phyloP scores from a whole-genome alignment of 805 yeast genomes.

The Lachancea thermotolerans region DNA sequence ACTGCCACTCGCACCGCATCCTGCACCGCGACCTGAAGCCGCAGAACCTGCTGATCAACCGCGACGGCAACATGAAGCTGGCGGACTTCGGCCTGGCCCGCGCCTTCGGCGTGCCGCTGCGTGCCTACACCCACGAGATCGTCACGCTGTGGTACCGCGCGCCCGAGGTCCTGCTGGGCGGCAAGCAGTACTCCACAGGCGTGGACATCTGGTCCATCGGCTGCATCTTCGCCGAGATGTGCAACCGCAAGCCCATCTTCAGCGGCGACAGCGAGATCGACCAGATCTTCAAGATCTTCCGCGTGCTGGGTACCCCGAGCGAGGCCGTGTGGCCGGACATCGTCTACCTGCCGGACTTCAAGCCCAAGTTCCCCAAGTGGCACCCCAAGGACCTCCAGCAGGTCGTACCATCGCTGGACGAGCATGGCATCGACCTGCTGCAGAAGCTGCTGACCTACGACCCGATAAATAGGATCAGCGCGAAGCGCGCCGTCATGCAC shows the following conservation, averaged over 20 bases:
- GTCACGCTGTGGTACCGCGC: constrained; percentile 98
- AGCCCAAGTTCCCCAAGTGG: constrained; percentile 75
- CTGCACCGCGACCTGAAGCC: constrained; percentile 83
- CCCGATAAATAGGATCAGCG: constrained; percentile 89
- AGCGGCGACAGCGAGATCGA: constrained; percentile 97
- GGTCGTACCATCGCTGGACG: constrained; percentile 72
- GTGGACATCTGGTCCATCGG: constrained; percentile 99
- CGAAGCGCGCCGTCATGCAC: constrained; percentile 85
- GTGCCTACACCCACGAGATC: constrained; percentile 95
- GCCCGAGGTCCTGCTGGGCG: constrained; percentile 92
- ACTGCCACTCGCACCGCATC: constrained; percentile 59
- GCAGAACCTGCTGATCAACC: constrained; percentile 82
- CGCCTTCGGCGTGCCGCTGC: constrained; percentile 96
- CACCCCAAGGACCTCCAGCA: constrained; percentile 83
- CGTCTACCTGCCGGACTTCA: constrained; percentile 79
- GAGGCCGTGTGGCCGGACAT: constrained; percentile 98
- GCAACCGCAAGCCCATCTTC: constrained; percentile 93
- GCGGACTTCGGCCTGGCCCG: constrained; percentile 97
- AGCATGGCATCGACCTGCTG: constrained; percentile 76
- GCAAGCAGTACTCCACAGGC: constrained; percentile 91
- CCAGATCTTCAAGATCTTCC: constrained; percentile 84
- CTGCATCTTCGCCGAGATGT: constrained; percentile 96
- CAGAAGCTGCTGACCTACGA: constrained; percentile 79
- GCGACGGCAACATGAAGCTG: constrained; percentile 84
- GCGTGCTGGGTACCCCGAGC: constrained; percentile 93